Conservation (phyloP, 108 stramenopile genomes). For the Hondaea fermentalgiana region DNA sequence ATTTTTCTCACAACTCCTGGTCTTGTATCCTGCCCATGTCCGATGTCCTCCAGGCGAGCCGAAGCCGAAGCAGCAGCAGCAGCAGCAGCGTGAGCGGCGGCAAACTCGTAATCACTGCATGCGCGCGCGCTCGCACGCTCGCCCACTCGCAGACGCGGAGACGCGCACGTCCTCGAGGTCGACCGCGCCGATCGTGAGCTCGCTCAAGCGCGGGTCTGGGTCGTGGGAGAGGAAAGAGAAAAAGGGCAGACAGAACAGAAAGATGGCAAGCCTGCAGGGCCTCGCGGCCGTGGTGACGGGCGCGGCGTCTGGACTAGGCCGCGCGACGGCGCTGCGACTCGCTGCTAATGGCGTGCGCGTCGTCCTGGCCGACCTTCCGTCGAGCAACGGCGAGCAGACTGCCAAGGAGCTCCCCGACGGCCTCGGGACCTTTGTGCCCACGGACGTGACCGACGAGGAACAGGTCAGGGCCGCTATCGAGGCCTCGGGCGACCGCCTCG, state of each 20-base stretch:
- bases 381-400: constrained; percentile 33
- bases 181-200: too few relatives aligned
- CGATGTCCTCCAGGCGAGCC: too few relatives aligned
- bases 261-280: not conserved
- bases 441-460: constrained; percentile 60
- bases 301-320: constrained; percentile 78
- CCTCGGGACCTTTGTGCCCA: constrained; percentile 43
- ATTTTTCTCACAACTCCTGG: too few relatives aligned
- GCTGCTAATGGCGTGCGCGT: constrained; percentile 62
- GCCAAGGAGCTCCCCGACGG: constrained; percentile 21
- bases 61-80: too few relatives aligned
- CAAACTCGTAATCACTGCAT: too few relatives aligned
- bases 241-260: not conserved
- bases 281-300: constrained; percentile 62
- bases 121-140: too few relatives aligned
- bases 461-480: constrained; percentile 20
- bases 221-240: too few relatives aligned
- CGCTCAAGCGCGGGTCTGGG: too few relatives aligned
- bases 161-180: too few relatives aligned
- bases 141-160: too few relatives aligned
- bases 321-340: constrained; percentile 68
- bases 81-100: too few relatives aligned
- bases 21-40: too few relatives aligned
- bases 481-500: constrained; percentile 36
- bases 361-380: constrained; percentile 68